Conservation (phyloP, 2,329 filamentous ascomycete genomes). For the Gremmenia infestans region DNA sequence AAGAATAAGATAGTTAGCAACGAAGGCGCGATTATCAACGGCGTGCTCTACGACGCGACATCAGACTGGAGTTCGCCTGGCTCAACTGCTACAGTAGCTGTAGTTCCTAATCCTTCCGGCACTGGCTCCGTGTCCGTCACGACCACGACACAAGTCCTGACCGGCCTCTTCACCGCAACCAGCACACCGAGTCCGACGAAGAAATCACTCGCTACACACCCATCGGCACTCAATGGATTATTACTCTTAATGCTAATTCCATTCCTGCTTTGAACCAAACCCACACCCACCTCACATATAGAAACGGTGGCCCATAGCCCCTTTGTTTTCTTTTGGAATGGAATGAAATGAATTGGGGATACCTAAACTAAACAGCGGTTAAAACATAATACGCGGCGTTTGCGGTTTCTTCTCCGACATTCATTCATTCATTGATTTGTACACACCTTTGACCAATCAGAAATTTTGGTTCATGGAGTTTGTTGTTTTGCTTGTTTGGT, state of each 20-base stretch:
- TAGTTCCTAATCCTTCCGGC: slow-evolving; percentile 1
- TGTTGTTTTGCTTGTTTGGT: not conserved
- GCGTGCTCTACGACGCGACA: slow-evolving; percentile 45
- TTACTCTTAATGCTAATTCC: not conserved
- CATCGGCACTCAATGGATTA: not conserved
- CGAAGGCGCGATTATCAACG: slow-evolving; percentile 55
- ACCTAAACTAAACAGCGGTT: not conserved
- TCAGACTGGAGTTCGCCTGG: slow-evolving; percentile 35
- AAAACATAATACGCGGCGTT: not conserved
- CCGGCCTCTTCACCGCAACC: slow-evolving; percentile 31
- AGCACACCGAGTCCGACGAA: slow-evolving; percentile 27
- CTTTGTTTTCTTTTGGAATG: not conserved
- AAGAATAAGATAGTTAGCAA: slow-evolving; percentile 42
- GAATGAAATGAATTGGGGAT: not conserved
- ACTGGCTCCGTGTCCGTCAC: slow-evolving; percentile 19
- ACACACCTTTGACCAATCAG: not conserved
- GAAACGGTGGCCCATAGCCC: not conserved
- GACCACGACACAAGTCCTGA: slow-evolving; percentile 29
- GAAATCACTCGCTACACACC: slow-evolving; percentile 8
- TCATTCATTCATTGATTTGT: not conserved
- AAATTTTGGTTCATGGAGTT: not conserved
- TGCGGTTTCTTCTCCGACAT: not conserved
- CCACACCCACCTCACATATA: not conserved
- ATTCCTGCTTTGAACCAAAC: not conserved
- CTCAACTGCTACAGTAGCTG: slow-evolving; percentile 13